Evolutionary conservation across 306 rosid species (phyloP), one percentile per base, ranked within the genome.

Genomic region (Castanea mollissima): DNA sequence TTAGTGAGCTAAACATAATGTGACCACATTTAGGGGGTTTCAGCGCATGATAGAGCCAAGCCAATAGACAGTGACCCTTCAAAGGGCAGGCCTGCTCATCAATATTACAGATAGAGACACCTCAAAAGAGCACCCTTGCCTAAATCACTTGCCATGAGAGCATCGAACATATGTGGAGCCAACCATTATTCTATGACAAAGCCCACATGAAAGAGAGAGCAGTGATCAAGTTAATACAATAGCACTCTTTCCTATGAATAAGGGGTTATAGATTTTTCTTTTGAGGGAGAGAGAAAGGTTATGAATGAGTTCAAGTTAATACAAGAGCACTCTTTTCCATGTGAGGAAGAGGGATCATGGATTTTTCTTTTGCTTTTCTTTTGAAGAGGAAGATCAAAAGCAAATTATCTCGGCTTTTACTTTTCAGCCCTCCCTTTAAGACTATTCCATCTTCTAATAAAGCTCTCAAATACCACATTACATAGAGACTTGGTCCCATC

Each of bases 321-420:
- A 90, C 91, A 88, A 83, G 56, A 74, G 87, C 98, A 82, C 94
- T 81, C 93, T 90, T 91, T 93, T 85, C 94, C 90, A 86, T 90
- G 92, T 79, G 84, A 65, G 75, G 62, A 69, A 55, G 51, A 62
- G 27, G 55, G 57, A 57, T 49, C 83, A 75, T 74, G 70, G 69
- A 64, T 55, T 67, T 78, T 78, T 78, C 82, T 81, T 77, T 80
- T 46, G 74, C 81, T 75, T 83, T 83, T 80, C 78, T 71, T 86
- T 79, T 85, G 68, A 85, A 91, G 88, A 83, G 92, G 90, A 85
- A 88, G 83, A 85, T 85, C 89, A 82, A 88, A 88, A 86, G 88
- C 88, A 89, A 83, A 84, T 78, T 81, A 62, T 74, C 75, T 79
- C 83, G 76, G 83, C 93, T 87, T 92, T 92, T 77, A 31, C 93